Base-by-base conservation (phyloP, 2,329 filamentous ascomycete species). In the Canariomyces notabilis region DNA sequence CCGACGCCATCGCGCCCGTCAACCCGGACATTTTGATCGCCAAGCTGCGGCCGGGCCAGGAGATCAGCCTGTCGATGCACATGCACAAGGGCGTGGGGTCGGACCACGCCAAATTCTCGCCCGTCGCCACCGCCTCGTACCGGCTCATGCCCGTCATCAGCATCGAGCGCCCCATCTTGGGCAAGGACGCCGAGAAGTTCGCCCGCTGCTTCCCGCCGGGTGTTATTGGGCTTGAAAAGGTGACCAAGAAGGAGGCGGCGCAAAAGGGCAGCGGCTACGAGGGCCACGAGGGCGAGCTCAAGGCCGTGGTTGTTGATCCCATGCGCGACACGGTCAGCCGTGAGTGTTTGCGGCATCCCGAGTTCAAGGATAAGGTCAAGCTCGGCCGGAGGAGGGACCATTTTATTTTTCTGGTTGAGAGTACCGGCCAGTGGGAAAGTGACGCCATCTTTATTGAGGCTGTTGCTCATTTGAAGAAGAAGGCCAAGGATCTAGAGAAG, bases 321-420 rank as follows among this genome's bases (percentile, higher is more conserved):
- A 94, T 96, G 82, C 87, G 86, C 61, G 94, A 98, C 65, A 97
- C 91, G 0, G 91, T 98, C 51, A 94, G 87, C 67, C 80, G 93
- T 56, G 94, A 98, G 70, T 93, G 86, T 61, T 69, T 98, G 62
- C 82, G 93, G 40, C 91, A 98, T 64, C 76, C 83, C 20, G 93
- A 97, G 69, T 97, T 98, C 70, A 81, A 93, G 68, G 87, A 83
- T 63, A 98, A 96, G 74, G 93, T 98, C 54, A 90, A 89, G 74
- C 79, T 98, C 23, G 93, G 93, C 35, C 78, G 94, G 44, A 74
- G 89, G 59, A 77, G 89, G 55, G 93, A 98, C 66, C 94, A 98
- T 71, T 98, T 98, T 67, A 97, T 98, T 67, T 98, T 93, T 75
- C 85, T 82, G 44, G 77, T 98, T 29, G 93, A 98, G 74, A 96